phyloP scores from a whole-genome alignment of 768 basidiomycete species.

The Candolleomyces eurysporus region DNA sequence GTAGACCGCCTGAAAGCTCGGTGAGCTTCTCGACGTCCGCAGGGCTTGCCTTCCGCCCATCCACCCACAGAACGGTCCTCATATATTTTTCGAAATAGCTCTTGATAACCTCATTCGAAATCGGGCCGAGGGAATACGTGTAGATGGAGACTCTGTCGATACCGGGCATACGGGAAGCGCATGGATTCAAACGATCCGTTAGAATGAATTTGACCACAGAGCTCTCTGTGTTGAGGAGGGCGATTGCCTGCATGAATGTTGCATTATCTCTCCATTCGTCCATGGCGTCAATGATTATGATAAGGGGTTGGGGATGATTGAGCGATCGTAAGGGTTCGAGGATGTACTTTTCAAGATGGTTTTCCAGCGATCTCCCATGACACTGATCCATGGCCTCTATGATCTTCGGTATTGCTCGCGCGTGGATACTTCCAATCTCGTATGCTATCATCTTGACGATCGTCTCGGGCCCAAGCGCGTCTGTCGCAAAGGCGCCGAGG shows the following conservation, averaged over 20 bases:
- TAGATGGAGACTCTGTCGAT: too few species aligned
- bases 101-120: too few species aligned
- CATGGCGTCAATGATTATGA: constrained; percentile 8
- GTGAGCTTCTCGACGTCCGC: too few species aligned
- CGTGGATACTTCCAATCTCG: constrained; percentile 6
- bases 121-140: too few species aligned
- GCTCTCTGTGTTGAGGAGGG: not conserved
- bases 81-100: too few species aligned
- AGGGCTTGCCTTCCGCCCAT: too few species aligned
- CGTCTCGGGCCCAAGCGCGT: not conserved
- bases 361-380: not conserved
- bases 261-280: constrained; percentile 6
- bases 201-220: not conserved
- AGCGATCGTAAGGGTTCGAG: constrained; percentile 2
- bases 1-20: too few species aligned
- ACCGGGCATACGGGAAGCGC: too few species aligned
- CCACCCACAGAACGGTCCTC: too few species aligned
- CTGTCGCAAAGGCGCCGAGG: not conserved
- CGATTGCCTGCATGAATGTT: constrained; percentile 1
- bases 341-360: not conserved
- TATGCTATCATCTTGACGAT: constrained; percentile 10
- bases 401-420: not conserved
- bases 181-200: not conserved
- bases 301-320: not conserved
- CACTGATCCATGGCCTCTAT: not conserved